A percentile compares a stretch with the other conserved stretches of the same genome.
Evolutionary conservation across 2,329 filamentous ascomycete species (phyloP).

Genomic region (Pestalotiopsis sp.): DNA sequence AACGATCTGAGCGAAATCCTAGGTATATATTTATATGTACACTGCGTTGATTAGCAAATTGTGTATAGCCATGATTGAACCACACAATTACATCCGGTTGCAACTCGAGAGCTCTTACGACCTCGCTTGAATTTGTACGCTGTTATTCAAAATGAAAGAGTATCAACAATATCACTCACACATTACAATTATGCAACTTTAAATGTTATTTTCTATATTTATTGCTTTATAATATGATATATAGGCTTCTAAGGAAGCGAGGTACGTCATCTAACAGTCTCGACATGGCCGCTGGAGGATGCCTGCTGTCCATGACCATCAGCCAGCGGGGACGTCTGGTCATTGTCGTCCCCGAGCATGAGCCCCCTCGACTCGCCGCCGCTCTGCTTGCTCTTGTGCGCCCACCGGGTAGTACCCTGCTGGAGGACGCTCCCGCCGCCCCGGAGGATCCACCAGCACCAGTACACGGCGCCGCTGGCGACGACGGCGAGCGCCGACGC

Average conservation of each 20-base stretch:
- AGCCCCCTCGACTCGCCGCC: background rate
- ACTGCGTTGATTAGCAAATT: no score
- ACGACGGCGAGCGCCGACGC: conserved; percentile 36
- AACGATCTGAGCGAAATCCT: no score
- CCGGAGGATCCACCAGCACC: conserved; percentile 36
- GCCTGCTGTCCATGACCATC: background rate
- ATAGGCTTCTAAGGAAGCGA: background rate
- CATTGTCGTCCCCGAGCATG: background rate
- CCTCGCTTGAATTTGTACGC: no score
- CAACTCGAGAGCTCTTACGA: no score
- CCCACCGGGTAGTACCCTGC: background rate
- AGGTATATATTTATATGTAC: no score
- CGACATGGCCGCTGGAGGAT: background rate
- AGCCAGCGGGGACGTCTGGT: background rate
- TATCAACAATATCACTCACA: no score
- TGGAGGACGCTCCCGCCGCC: background rate
- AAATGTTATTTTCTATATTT: no score
- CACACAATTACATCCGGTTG: no score
- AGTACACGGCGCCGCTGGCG: conserved; percentile 35
- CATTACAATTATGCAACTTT: no score
- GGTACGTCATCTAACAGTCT: background rate
- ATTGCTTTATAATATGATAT: background rate
- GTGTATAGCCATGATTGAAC: no score
- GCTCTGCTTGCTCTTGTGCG: background rate
- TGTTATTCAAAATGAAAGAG: no score